phyloP scores from a whole-genome alignment of 1,139 yeast genomes.

The Blastobotrys indianensis region DNA sequence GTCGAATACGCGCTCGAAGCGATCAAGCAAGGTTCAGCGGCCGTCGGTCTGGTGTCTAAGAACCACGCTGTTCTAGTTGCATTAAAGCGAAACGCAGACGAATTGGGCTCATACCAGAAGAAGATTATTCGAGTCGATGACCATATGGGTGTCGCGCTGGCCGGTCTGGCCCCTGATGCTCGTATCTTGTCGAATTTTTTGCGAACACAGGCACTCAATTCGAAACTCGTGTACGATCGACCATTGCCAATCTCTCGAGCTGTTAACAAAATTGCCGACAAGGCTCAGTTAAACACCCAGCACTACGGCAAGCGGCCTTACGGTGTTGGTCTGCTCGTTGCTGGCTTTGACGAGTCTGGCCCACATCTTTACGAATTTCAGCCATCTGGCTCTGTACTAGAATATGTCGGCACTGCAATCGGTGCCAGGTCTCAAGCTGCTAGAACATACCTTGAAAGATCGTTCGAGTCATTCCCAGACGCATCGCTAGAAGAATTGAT shows the following conservation, averaged over 20 bases:
- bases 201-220: conserved; percentile 87
- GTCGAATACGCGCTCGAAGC: conserved; percentile 95
- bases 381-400: conserved; percentile 91
- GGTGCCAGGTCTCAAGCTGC: conserved; percentile 99
- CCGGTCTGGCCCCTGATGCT: conserved; percentile 98
- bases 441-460: conserved; percentile 87
- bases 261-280: conserved; percentile 82
- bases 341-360: conserved; percentile 93
- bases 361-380: conserved; percentile 92
- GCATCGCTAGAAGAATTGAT: conserved; percentile 68
- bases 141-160: conserved; percentile 90
- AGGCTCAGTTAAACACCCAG: conserved; percentile 96
- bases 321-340: conserved; percentile 88
- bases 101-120: conserved; percentile 92
- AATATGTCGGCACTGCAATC: conserved; percentile 88
- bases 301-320: conserved; percentile 95
- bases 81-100: conserved; percentile 92
- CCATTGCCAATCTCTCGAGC: conserved; percentile 85
- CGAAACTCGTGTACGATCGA: conserved; percentile 78
- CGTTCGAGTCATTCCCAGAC: conserved; percentile 58
- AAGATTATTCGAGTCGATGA: conserved; percentile 86
- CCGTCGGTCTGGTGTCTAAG: conserved; percentile 85
- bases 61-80: conserved; percentile 90
- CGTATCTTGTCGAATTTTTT: conserved; percentile 82
- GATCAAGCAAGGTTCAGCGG: conserved; percentile 95